Evolutionary conservation across 2,329 filamentous ascomycete species (phyloP).

Genomic region (Diaporthe humulicola): DNA sequence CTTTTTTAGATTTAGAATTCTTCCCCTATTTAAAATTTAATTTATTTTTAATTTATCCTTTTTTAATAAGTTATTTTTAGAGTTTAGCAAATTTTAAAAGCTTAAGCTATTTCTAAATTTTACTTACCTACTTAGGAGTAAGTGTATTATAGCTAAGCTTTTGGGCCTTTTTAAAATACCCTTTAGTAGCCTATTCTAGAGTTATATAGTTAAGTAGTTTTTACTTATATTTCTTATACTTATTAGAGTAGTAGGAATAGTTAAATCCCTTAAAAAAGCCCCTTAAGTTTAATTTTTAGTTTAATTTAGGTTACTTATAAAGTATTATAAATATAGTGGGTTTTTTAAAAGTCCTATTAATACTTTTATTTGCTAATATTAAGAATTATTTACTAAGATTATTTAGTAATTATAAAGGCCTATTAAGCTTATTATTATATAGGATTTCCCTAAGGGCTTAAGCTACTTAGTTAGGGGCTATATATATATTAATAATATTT

Average conservation of each 20-base stretch:
- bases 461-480: not conserved
- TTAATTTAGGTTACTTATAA: not conserved
- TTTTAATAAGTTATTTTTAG: not conserved
- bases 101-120: not conserved
- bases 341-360: not conserved
- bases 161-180: not conserved
- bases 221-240: not conserved
- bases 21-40: not conserved
- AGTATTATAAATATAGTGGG: not conserved
- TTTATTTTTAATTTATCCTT: not conserved
- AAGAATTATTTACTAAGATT: not conserved
- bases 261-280: not conserved
- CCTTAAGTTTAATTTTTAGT: not conserved
- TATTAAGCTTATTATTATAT: not conserved
- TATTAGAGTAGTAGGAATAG: not conserved
- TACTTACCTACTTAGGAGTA: not conserved
- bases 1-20: not conserved
- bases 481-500: not conserved
- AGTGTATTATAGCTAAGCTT: not conserved
- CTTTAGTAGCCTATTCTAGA: not conserved
- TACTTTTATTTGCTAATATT: not conserved
- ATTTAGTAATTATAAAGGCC: not conserved
- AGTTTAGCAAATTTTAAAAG: not conserved
- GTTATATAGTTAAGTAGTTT: not conserved
- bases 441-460: not conserved